Evolutionary conservation across 345 rosid species (phyloP), one percentile per base, ranked within the genome.

Genomic region (Arabis alpina): DNA sequence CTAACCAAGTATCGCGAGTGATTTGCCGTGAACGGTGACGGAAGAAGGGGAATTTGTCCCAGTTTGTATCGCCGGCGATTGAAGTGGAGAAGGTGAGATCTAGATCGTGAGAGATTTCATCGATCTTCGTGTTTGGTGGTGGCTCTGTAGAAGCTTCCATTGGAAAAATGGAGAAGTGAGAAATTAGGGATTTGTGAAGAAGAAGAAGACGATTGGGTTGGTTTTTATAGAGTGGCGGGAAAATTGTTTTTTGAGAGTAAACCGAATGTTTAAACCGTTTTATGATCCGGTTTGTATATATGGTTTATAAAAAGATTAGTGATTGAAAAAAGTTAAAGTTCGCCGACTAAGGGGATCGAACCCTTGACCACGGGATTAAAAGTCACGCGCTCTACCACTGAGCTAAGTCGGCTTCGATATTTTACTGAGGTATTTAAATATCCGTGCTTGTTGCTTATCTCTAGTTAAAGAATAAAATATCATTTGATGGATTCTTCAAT

Each of bases 1-100:
- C 71, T 44, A 93, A 61, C 96, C 96, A 93, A 1, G 97, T 93
- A 79, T 88, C 97, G 27, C 83, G 81, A 25, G 82, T 66, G 68
- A 82, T 81, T 43, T 75, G 76, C 47, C 91, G 88, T 3, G 85
- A 82, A 12, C 81, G 82, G 25, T 87, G 83, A 37, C 63, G 81
- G 85, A 93, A 87, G 86, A 93, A 87, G 1, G 93, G 83, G 61
- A 85, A 66, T 42, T 67, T 82, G 10, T 54, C 76, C 3, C 24
- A 73, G 59, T 64, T 68, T 19, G 12, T 54, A 24, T 77, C 79
- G 65, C 61, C 44, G 57, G 52, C 47, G 68, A 14, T 37, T 16
- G 69, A 58, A 49, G 71, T 54, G 16, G 64, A 24, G 15, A 63
- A 63, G 25, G 70, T 47, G 70, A 61, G 61, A 9, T 37, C 47